These are phyloP conservation scores for Protomyces gravidus DNA, from an alignment of 1,139 yeast genomes.

Conservation along the genomic window DNA sequence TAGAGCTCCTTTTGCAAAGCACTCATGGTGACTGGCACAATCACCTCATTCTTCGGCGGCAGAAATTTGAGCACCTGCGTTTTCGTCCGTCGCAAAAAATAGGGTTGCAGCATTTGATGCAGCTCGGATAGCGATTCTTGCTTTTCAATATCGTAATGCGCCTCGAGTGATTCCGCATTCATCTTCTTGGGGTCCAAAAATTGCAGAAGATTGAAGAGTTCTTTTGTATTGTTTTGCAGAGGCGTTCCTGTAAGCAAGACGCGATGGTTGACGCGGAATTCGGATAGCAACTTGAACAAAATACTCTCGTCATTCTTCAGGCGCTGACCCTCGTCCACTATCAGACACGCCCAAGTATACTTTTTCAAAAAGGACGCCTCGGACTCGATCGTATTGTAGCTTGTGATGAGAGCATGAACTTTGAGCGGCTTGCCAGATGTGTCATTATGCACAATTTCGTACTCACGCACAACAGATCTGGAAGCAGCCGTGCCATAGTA, in stretches of 20 bases:
- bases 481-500: slow-evolving; percentile 57
- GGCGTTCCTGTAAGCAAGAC: slow-evolving; percentile 85
- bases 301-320: slow-evolving; percentile 78
- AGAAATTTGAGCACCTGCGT: slow-evolving; percentile 32
- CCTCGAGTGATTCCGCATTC: slow-evolving; percentile 28
- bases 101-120: slow-evolving; percentile 32
- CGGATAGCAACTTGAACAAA: slow-evolving; percentile 65
- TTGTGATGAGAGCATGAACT: slow-evolving; percentile 71
- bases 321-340: slow-evolving; percentile 86
- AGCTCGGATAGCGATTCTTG: slow-evolving; percentile 31
- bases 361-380: slow-evolving; percentile 65
- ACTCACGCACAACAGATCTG: slow-evolving; percentile 61
- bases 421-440: slow-evolving; percentile 49
- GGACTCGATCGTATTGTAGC: slow-evolving; percentile 72
- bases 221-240: slow-evolving; percentile 76
- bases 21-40: slow-evolving; percentile 35
- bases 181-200: slow-evolving; percentile 33
- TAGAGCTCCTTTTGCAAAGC: slow-evolving; percentile 34
- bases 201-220: slow-evolving; percentile 45
- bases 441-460: slow-evolving; percentile 50
- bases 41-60: slow-evolving; percentile 34
- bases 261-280: slow-evolving; percentile 69
- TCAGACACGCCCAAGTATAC: slow-evolving; percentile 77
- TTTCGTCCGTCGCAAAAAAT: slow-evolving; percentile 34
- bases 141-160: slow-evolving; percentile 25